Evolutionary conservation across 176 grass and related monocot species (phyloP), one percentile per base, ranked within the genome.

Genomic region (Ensete glaucum): DNA sequence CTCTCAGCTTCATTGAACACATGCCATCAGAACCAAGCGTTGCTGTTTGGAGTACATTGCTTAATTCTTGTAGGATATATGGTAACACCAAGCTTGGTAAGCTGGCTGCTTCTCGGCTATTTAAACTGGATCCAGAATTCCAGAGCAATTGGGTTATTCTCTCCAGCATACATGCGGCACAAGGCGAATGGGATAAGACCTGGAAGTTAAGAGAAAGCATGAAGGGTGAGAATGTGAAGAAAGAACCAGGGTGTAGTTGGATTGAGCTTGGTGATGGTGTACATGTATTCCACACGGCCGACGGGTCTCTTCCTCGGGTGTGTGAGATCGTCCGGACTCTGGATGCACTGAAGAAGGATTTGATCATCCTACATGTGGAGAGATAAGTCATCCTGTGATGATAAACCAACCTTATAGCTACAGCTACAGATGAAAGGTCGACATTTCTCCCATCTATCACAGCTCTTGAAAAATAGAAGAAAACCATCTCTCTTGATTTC

Each of bases 211-310:
- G 85, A 72, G 83, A 85, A 52, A 79, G 16, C 77, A 91, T 91
- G 89, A 79, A 76, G 9, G 77, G 19, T 73, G 80, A 73, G 29
- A 79, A 68, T 27, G 66, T 83, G 10, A 88, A 91, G 73, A 91
- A 91, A 72, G 83, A 91, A 59, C 85, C 89, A 76, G 89, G 85
- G n/a, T 91, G 85, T 79, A 88, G 85, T 73, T 91, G 83, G 83
- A 34, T 91, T 62, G 85, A 88, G 23, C 65, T 91, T 64, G 63
- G 71, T 79, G 75, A 88, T 81, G 81, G 85, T 8, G 81, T 85
- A 50, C 82, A 79, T 81, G 54, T 88, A 0, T 91, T 91, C 79
- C 59, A 85, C 75, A 85, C 80, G 72, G 80, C 83, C 1, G 85
- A 85, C 29, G 72, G 73, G 20, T 91, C 80, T 43, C 74, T 72